Evolutionary conservation across 257 asterid genomes (phyloP).

Genomic region (Primulina huaijiensis): DNA sequence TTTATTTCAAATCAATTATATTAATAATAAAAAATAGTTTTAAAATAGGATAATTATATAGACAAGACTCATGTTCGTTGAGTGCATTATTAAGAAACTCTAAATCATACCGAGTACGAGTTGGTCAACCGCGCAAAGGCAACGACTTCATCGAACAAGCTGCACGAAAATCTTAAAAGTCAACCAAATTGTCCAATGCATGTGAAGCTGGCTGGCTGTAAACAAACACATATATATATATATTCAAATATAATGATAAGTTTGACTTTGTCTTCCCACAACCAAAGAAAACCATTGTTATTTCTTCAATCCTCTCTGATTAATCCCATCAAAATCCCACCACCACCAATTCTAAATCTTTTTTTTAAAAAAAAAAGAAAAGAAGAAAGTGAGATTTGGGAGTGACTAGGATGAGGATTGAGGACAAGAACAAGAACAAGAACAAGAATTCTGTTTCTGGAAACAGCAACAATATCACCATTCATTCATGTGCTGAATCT

Average conservation of each 20-base stretch:
- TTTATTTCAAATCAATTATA: no score
- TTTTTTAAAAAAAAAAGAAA: no score
- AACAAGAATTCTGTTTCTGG: constrained; percentile 8
- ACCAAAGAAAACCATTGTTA: no score
- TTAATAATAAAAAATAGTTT: no score
- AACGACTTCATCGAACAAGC: neutral
- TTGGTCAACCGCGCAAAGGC: no score
- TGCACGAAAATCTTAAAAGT: neutral
- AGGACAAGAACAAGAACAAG: constrained; percentile 39
- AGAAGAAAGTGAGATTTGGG: neutral
- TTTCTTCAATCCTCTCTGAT: neutral
- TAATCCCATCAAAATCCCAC: no score
- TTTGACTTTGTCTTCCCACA: neutral
- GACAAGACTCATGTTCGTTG: no score
- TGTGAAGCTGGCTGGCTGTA: neutral
- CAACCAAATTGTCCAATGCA: neutral
- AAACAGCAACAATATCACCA: constrained; percentile 9
- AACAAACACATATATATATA: no score
- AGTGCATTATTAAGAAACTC: no score
- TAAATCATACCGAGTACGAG: no score
- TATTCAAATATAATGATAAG: neutral
- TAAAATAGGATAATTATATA: no score
- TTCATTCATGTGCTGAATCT: constrained; percentile 47
- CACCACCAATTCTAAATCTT: no score
- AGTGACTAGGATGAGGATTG: constrained; percentile 38